Evolutionary conservation across 345 rosid species (phyloP).

Genomic region (Citrus mangshanensis): DNA sequence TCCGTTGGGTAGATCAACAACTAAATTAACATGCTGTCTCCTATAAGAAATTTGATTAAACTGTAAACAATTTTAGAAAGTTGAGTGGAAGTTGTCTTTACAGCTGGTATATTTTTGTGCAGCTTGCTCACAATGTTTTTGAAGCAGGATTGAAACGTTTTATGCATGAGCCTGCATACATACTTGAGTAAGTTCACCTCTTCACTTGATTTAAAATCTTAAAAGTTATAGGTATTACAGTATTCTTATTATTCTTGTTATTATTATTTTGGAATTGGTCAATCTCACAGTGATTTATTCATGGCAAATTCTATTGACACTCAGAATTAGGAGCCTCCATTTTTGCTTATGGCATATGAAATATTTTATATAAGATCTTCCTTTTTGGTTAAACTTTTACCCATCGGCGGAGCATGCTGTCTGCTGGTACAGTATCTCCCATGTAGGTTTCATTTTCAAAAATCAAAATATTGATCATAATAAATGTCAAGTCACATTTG

Average conservation of each 20-base stretch:
- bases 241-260: background rate
- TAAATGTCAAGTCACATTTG: background rate
- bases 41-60: background rate
- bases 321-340: background rate
- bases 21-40: background rate
- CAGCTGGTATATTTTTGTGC: constrained; percentile 28
- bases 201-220: constrained; percentile 6
- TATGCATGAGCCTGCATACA: constrained; percentile 91
- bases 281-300: background rate
- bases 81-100: background rate
- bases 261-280: constrained; percentile 2
- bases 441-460: background rate
- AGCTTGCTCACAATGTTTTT: constrained; percentile 88
- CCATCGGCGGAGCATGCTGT: background rate
- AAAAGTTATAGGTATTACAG: background rate
- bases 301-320: background rate
- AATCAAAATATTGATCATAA: background rate
- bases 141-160: constrained; percentile 88
- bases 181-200: constrained; percentile 67
- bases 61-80: background rate
- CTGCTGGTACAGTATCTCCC: background rate
- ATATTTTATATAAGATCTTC: background rate
- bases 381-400: background rate
- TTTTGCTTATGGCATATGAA: background rate
- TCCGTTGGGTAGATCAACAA: background rate